Conservation (phyloP, 345 rosid genomes). For the Chamaenerion angustifolium region DNA sequence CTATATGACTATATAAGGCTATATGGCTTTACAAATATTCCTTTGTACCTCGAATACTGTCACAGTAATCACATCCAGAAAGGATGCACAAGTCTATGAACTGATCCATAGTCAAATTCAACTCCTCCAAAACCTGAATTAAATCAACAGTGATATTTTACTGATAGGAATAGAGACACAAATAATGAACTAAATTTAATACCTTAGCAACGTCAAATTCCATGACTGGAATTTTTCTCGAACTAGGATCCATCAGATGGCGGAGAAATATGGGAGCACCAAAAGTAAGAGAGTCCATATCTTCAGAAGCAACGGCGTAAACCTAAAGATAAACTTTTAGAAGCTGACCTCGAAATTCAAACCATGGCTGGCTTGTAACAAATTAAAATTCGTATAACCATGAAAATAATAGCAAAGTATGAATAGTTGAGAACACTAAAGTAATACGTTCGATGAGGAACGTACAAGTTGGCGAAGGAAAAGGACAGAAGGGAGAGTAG, state of each 20-base stretch:
- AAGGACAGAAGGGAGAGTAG: no score
- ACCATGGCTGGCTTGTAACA: no score
- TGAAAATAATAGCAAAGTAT: not conserved
- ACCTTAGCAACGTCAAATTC: constrained; percentile 88
- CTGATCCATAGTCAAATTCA: constrained; percentile 85
- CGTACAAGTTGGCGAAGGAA: no score
- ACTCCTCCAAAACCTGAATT: constrained; percentile 66
- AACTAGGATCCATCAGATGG: constrained; percentile 94
- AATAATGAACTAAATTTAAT: constrained; percentile 1
- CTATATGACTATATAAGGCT: not conserved
- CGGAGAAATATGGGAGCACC: constrained; percentile 93
- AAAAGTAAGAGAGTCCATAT: constrained; percentile 96
- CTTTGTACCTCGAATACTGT: constrained; percentile 74
- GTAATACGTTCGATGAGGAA: no score
- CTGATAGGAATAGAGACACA: not conserved
- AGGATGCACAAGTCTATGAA: constrained; percentile 91
- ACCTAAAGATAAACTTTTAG: constrained; percentile 27
- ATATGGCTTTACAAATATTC: not conserved
- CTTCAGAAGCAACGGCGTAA: constrained; percentile 98
- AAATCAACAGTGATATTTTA: constrained; percentile 7
- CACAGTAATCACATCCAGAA: constrained; percentile 97
- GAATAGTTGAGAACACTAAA: constrained; percentile 1
- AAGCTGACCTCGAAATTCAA: no score
- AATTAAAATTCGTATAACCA: not conserved
- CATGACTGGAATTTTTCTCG: constrained; percentile 85